Conservation (phyloP, 2,329 filamentous ascomycete species). For the Apiospora malaysiana region DNA sequence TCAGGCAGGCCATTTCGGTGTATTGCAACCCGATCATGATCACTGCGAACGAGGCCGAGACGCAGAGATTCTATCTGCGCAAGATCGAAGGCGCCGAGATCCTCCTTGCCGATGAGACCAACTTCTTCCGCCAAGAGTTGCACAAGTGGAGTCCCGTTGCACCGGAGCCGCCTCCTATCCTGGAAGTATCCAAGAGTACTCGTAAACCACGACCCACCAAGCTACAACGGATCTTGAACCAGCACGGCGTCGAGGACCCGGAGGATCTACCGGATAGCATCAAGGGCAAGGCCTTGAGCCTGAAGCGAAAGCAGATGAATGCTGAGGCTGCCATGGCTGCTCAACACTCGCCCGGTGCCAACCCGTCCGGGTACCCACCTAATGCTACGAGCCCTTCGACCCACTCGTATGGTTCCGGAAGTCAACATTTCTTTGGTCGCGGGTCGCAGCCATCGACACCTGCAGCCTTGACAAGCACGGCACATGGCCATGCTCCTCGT, state of each 20-base stretch:
- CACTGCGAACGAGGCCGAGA: slow-evolving; percentile 85
- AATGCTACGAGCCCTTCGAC: slow-evolving; percentile 43
- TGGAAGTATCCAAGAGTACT: slow-evolving; percentile 88
- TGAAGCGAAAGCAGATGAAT: slow-evolving; percentile 73
- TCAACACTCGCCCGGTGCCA: not conserved
- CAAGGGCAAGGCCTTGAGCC: slow-evolving; percentile 76
- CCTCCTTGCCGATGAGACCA: slow-evolving; percentile 89
- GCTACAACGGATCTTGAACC: slow-evolving; percentile 90
- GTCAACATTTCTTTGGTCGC: slow-evolving; percentile 42
- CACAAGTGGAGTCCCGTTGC: slow-evolving; percentile 95
- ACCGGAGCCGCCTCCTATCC: slow-evolving; percentile 80
- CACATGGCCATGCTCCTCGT: slow-evolving; percentile 42
- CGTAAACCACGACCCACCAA: slow-evolving; percentile 96
- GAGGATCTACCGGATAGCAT: slow-evolving; percentile 87
- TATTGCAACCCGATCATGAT: slow-evolving; percentile 84
- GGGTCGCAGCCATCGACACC: slow-evolving; percentile 45
- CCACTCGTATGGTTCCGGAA: slow-evolving; percentile 40
- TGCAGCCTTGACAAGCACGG: slow-evolving; percentile 38
- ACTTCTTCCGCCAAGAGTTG: slow-evolving; percentile 93
- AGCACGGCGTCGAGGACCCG: slow-evolving; percentile 86
- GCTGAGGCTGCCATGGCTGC: slow-evolving; percentile 57
- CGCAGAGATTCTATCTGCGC: slow-evolving; percentile 91
- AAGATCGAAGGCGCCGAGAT: slow-evolving; percentile 98
- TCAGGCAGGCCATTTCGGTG: slow-evolving; percentile 79
- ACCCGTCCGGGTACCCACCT: slow-evolving; percentile 23